A percentile compares a stretch with the other conserved stretches of the same genome.
phyloP scores from a whole-genome alignment of 192 early-diverging fungal genomes.

The Entomortierella lignicola region DNA sequence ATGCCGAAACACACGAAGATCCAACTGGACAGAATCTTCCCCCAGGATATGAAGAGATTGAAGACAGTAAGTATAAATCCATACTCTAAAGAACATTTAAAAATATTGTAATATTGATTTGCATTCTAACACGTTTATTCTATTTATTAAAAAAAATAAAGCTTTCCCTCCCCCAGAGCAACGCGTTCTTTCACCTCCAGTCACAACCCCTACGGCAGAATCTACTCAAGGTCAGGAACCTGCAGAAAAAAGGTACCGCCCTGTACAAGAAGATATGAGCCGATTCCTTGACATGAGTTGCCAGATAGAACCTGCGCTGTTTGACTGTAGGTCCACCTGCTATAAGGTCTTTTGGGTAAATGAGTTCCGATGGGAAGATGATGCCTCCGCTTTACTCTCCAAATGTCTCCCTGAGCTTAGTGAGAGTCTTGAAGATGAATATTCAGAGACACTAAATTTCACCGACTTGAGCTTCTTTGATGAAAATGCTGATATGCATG shows the following conservation, averaged over 20 bases:
- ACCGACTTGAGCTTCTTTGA: slow-evolving; percentile 65
- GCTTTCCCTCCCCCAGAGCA: slow-evolving; percentile 46
- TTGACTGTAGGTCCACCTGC: slow-evolving; percentile 47
- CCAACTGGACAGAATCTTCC: slow-evolving; percentile 29
- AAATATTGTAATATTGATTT: too few relatives aligned
- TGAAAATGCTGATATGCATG: slow-evolving; percentile 54
- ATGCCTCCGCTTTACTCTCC: slow-evolving; percentile 60
- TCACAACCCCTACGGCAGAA: slow-evolving; percentile 27
- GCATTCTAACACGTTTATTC: too few relatives aligned
- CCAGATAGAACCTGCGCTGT: slow-evolving; percentile 45
- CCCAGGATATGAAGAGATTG: slow-evolving; percentile 47
- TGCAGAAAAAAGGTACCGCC: slow-evolving; percentile 26
- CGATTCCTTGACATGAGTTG: slow-evolving; percentile 54
- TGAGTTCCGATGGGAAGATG: slow-evolving; percentile 71
- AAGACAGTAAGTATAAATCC: slow-evolving; percentile 45
- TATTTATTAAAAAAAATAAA: too few relatives aligned
- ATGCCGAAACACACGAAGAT: slow-evolving; percentile 9
- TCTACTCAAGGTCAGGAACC: slow-evolving; percentile 12
- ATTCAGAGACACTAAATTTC: slow-evolving; percentile 62
- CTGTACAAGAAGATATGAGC: slow-evolving; percentile 61
- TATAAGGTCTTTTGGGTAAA: slow-evolving; percentile 58
- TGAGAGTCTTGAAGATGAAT: slow-evolving; percentile 63
- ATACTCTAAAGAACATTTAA: too few relatives aligned
- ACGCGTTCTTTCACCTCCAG: slow-evolving; percentile 23
- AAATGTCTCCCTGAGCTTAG: slow-evolving; percentile 63